A percentile compares a stretch with the other conserved stretches of the same genome.
Evolutionary conservation across 2,329 filamentous ascomycete species (phyloP).

Genomic region (Neurospora crassa): DNA sequence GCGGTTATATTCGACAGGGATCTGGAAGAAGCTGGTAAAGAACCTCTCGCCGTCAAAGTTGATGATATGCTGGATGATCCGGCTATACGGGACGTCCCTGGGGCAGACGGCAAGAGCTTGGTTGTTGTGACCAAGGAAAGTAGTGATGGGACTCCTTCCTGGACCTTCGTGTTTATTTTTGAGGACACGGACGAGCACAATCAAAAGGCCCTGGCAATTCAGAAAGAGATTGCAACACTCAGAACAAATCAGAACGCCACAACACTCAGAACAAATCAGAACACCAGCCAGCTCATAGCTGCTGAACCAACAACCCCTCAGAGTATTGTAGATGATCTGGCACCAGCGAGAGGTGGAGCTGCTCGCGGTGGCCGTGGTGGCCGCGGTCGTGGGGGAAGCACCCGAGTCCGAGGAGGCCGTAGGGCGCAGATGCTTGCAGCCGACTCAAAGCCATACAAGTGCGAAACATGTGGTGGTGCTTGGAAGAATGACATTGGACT

Average conservation of each 20-base stretch:
- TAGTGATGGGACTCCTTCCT: constrained; percentile 4
- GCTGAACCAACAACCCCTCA: constrained; percentile 2
- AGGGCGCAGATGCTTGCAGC: constrained; percentile 10
- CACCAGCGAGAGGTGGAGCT: not conserved
- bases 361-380: constrained; percentile 9
- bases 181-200: constrained; percentile 7
- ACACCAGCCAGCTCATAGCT: not conserved
- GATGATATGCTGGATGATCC: constrained; percentile 12
- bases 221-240: constrained; percentile 7
- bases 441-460: constrained; percentile 29
- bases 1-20: constrained; percentile 14
- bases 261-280: constrained; percentile 3
- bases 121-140: constrained; percentile 11
- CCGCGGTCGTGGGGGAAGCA: constrained; percentile 1
- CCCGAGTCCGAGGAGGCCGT: constrained; percentile 9
- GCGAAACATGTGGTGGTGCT: constrained; percentile 41
- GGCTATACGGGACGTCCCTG: constrained; percentile 14
- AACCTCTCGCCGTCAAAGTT: constrained; percentile 18
- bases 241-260: constrained; percentile 1
- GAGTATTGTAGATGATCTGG: not conserved
- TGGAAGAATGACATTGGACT: constrained; percentile 52
- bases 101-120: constrained; percentile 16
- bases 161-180: constrained; percentile 18
- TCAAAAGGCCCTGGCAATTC: constrained; percentile 9
- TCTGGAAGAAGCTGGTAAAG: constrained; percentile 7